Base-by-base conservation (phyloP, 768 basidiomycete species). In the Kwoniella sp. region DNA sequence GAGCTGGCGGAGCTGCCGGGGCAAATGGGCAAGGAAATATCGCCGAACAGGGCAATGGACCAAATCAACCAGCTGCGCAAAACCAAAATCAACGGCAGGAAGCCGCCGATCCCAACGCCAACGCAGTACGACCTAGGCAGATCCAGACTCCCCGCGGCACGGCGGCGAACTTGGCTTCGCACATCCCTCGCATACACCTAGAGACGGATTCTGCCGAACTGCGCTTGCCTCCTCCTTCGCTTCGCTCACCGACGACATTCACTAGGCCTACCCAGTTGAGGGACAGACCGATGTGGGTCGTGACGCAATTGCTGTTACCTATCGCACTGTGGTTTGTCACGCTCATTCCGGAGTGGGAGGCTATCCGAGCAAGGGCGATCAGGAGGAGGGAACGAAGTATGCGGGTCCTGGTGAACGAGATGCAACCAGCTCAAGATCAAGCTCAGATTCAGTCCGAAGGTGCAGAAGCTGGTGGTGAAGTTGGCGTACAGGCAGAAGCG, bases 291-390 rank as follows among this genome's bases (percentile, higher is more conserved):
- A 45, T 68, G 11, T 22, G 63, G 55, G 29, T 67, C 47, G n/a
- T 64, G 3, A 77, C 74, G 3, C 73, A 72, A 48, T 26, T 77
- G 5, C 45, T 77, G 12, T 56, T 77, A 8, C 76, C 76, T 41
- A 37, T 77, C 13, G 23, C 54, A 23, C 38, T 77, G 31, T 77
- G 76, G 76, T 69, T 77, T 51, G 61, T 77, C 37, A 77, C 76
- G 1, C 63, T 77, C 15, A 63, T 77, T 7, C 76, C 76, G 13
- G 72, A 70, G 31, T 75, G 70, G 70, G 76, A 77, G 47, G 55
- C 65, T 0, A 61, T 69, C 2, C 63, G 76, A 30, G 62, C 66
- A 13, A 30, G 72, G 17, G 63, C 63, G 5, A 77, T 77, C 50
- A 31, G 74, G 50, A 30, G 64, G 20, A 51, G 76, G 26, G 76